Conservation (phyloP, 108 stramenopile species). For the Cyclotella choctawhatcheeana region DNA sequence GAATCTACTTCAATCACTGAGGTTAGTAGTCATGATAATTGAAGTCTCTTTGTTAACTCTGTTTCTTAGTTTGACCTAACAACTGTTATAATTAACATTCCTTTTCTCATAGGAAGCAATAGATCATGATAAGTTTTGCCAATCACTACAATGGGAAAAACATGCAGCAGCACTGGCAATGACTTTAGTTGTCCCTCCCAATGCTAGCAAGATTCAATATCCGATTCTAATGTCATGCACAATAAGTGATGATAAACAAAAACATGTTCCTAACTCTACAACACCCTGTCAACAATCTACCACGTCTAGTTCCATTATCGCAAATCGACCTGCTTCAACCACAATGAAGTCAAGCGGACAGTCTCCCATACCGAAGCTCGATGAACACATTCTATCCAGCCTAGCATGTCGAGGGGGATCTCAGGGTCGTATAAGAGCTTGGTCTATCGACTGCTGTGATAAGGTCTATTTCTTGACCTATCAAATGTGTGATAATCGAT, state of each 20-base stretch:
- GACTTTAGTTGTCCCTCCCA: slow-evolving; percentile 80
- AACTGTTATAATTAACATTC: not conserved
- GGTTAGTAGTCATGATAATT: not conserved
- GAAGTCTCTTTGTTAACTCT: not conserved
- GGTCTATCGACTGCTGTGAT: slow-evolving; percentile 64
- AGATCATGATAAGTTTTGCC: slow-evolving; percentile 25
- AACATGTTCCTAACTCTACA: not conserved
- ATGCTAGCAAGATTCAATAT: slow-evolving; percentile 44
- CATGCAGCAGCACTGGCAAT: slow-evolving; percentile 73
- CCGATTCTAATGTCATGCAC: slow-evolving; percentile 30
- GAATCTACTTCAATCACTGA: not conserved
- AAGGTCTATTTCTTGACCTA: slow-evolving; percentile 58
- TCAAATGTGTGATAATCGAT: slow-evolving; percentile 83
- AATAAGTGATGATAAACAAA: not conserved
- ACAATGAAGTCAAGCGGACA: slow-evolving; percentile 30
- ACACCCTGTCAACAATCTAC: not conserved
- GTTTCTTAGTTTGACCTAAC: no score
- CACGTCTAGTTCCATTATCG: slow-evolving; percentile 5
- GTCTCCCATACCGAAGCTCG: slow-evolving; percentile 73
- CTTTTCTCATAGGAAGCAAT: not conserved
- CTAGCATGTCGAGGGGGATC: slow-evolving; percentile 64
- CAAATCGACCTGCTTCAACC: slow-evolving; percentile 3
- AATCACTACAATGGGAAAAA: slow-evolving; percentile 56
- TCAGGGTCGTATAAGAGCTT: slow-evolving; percentile 80
- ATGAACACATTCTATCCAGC: slow-evolving; percentile 58